phyloP scores from a whole-genome alignment of 768 basidiomycete genomes.

The Tylopilus plumbeoviolaceoides region DNA sequence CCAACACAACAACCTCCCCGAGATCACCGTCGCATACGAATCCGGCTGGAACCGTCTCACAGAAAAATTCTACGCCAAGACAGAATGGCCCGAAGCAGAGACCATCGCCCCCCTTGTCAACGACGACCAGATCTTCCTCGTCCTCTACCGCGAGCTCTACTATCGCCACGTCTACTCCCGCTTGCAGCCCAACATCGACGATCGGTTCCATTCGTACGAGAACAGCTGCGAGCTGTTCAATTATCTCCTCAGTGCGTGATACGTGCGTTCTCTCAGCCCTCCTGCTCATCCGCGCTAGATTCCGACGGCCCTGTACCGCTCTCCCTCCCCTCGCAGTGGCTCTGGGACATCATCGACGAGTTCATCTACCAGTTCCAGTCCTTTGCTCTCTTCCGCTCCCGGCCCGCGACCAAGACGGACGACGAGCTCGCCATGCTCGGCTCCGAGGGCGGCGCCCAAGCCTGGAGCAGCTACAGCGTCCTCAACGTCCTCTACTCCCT shows the following conservation, averaged over 20 bases:
- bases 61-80: constrained; percentile 90
- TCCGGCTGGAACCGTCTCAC: constrained; percentile 97
- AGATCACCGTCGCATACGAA: constrained; percentile 93
- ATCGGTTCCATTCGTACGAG: constrained; percentile 96
- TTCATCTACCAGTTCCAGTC: constrained; percentile 99
- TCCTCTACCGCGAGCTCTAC: constrained; percentile 94
- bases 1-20: constrained; percentile 81
- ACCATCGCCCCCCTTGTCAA: constrained; percentile 91
- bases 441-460: constrained; percentile 71
- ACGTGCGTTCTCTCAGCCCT: no score
- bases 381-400: constrained; percentile 89
- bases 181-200: constrained; percentile 91
- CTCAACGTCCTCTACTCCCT: constrained; percentile 97
- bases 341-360: constrained; percentile 97
- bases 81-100: constrained; percentile 98
- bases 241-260: constrained; percentile 75
- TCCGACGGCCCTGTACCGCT: constrained; percentile 90
- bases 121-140: constrained; percentile 94
- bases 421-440: constrained; percentile 84
- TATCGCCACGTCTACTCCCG: constrained; percentile 96
- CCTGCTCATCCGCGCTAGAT: constrained; percentile 43
- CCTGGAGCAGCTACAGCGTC: constrained; percentile 98
- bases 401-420: constrained; percentile 78
- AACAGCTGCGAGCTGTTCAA: constrained; percentile 99
- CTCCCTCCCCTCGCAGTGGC: constrained; percentile 94